Conservation (phyloP, 192 early-diverging fungal genomes). For the Backusella tuberculispora region DNA sequence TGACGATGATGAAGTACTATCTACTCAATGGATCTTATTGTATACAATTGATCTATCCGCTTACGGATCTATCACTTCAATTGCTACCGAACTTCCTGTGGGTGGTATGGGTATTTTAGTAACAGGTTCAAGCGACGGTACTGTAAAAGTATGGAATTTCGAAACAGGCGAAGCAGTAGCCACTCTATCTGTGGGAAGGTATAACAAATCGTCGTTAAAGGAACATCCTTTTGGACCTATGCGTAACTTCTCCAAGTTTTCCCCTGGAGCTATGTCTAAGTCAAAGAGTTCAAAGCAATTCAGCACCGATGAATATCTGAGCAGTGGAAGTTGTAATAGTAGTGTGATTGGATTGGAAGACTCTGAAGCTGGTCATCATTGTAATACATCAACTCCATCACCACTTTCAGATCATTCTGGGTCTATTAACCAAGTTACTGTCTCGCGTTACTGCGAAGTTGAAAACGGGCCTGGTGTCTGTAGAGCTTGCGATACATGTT, state of each 20-base stretch:
- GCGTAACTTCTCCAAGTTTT: constrained; percentile 2
- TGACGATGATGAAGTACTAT: background rate
- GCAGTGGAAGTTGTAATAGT: background rate
- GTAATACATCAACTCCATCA: background rate
- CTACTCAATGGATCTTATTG: constrained; percentile 19
- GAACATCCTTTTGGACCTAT: constrained; percentile 5
- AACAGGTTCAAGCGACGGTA: constrained; percentile 29
- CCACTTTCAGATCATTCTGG: constrained; percentile 24
- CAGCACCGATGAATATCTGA: background rate
- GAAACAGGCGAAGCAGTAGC: constrained; percentile 30
- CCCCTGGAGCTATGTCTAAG: background rate
- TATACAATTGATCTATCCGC: constrained; percentile 27
- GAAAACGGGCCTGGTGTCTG: constrained; percentile 32
- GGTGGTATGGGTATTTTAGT: constrained; percentile 42
- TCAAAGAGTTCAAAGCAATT: constrained; percentile 1
- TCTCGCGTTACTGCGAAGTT: constrained; percentile 37
- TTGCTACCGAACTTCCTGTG: constrained; percentile 31
- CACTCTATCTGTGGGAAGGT: constrained; percentile 12
- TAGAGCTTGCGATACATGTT: constrained; percentile 36
- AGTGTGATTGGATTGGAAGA: constrained; percentile 2
- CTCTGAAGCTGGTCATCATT: background rate
- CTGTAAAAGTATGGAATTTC: constrained; percentile 40
- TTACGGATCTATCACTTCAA: constrained; percentile 6
- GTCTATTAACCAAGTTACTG: constrained; percentile 30
- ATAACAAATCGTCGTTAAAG: background rate